These are phyloP conservation scores for Anastatica hierochuntica DNA, from an alignment of 345 rosid species.

Conservation along the genomic window DNA sequence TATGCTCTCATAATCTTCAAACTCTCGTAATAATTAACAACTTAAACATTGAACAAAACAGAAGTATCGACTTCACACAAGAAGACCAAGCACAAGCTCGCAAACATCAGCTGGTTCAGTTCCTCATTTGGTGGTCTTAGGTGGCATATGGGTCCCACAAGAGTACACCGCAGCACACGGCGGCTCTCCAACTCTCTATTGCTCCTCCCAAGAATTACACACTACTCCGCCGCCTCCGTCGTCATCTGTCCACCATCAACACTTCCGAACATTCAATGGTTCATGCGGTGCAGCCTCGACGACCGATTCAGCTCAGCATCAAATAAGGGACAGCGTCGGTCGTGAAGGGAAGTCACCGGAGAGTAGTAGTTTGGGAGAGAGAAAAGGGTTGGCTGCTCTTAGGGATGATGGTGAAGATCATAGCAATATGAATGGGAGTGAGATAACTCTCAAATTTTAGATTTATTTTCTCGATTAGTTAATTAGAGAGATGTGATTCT, in stretches of 20 bases:
- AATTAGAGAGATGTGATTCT: not conserved
- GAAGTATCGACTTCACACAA: conserved; percentile 96
- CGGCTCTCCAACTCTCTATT: conserved; percentile 49
- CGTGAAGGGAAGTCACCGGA: conserved; percentile 84
- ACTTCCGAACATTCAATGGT: conserved; percentile 37
- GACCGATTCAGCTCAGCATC: conserved; percentile 6
- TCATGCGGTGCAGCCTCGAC: conserved; percentile 31
- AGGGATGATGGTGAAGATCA: conserved; percentile 71
- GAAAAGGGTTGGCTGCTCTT: conserved; percentile 55
- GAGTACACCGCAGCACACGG: conserved; percentile 71
- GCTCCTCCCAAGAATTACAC: conserved; percentile 76
- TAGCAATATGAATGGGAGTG: conserved; percentile 53
- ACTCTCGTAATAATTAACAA: no score
- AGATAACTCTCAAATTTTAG: conserved; percentile 80
- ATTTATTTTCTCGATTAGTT: not conserved
- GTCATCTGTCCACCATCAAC: conserved; percentile 49
- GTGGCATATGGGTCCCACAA: conserved; percentile 90
- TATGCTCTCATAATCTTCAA: not conserved
- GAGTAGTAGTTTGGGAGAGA: conserved; percentile 55
- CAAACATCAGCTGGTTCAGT: conserved; percentile 49
- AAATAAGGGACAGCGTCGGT: conserved; percentile 37
- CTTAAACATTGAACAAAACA: no score
- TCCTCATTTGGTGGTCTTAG: conserved; percentile 80
- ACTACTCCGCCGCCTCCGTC: conserved; percentile 30
- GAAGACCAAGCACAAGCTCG: conserved; percentile 91